These are phyloP conservation scores for Blastobotrys attinorum DNA, from an alignment of 805 yeast species.

Conservation along the genomic window DNA sequence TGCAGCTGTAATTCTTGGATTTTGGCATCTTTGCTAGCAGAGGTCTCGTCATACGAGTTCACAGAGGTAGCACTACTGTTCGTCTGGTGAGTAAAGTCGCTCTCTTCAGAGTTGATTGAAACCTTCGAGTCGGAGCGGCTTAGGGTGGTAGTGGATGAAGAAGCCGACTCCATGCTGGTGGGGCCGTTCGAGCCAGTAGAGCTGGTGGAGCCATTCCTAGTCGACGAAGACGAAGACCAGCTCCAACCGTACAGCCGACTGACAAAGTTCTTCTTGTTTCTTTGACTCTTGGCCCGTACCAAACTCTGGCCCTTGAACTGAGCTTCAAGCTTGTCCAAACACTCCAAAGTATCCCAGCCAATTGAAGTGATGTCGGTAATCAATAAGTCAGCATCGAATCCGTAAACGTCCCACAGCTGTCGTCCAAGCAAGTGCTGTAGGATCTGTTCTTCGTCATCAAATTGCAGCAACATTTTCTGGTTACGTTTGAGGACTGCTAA, in stretches of 20 bases:
- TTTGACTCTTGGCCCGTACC: not conserved
- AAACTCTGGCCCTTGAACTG: not conserved
- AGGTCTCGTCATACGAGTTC: slow-evolving; percentile 4
- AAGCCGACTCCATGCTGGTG: not conserved
- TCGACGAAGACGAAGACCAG: not conserved
- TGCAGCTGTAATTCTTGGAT: not conserved
- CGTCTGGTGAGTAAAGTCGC: not conserved
- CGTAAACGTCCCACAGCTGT: slow-evolving; percentile 36
- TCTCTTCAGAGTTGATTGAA: slow-evolving; percentile 5
- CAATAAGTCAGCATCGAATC: slow-evolving; percentile 30
- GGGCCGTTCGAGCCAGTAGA: too few species aligned
- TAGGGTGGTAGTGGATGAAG: not conserved
- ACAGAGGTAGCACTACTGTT: slow-evolving; percentile 1
- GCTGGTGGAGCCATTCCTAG: too few species aligned
- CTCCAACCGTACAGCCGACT: not conserved
- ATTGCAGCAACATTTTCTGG: slow-evolving; percentile 30
- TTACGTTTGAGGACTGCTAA: slow-evolving; percentile 45
- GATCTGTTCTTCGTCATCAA: slow-evolving; percentile 35
- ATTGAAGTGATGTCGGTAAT: slow-evolving; percentile 25
- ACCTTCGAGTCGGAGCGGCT: slow-evolving; percentile 1
- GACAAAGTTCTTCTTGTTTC: not conserved
- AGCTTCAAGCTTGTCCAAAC: slow-evolving; percentile 11
- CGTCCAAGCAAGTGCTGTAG: slow-evolving; percentile 35
- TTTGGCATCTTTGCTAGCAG: slow-evolving; percentile 1
- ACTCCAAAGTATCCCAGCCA: slow-evolving; percentile 8